These are phyloP conservation scores for Penicillium rolfsii DNA, from an alignment of 2,329 filamentous ascomycete genomes.

Conservation along the genomic window DNA sequence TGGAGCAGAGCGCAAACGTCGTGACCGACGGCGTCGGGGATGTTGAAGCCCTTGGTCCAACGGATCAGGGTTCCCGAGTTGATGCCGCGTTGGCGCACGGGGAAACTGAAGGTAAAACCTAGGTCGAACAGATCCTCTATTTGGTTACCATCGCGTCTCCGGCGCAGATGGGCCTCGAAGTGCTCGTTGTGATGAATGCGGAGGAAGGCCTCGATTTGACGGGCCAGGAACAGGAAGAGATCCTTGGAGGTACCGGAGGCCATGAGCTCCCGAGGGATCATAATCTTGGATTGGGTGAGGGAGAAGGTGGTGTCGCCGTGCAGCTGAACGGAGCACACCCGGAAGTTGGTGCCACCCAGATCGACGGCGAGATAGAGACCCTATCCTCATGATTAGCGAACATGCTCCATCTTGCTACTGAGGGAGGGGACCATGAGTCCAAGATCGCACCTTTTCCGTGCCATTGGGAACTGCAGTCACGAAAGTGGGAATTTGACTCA, in stretches of 20 bases:
- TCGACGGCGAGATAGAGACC: slow-evolving; percentile 96
- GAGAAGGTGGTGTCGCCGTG: slow-evolving; percentile 95
- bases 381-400: slow-evolving; percentile 50
- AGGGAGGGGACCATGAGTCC: neutral
- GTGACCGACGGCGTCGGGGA: slow-evolving; percentile 88
- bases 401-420: neutral
- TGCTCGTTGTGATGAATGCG: slow-evolving; percentile 85
- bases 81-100: slow-evolving; percentile 89
- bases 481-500: slow-evolving; percentile 97
- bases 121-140: slow-evolving; percentile 85
- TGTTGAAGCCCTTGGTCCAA: slow-evolving; percentile 99
- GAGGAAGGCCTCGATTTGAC: slow-evolving; percentile 88
- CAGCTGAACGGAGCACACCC: slow-evolving; percentile 91
- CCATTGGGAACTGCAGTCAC: slow-evolving; percentile 95
- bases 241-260: slow-evolving; percentile 81
- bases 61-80: slow-evolving; percentile 93
- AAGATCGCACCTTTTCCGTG: slow-evolving; percentile 78
- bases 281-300: slow-evolving; percentile 87
- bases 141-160: slow-evolving; percentile 64
- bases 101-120: slow-evolving; percentile 99
- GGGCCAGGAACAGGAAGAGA: slow-evolving; percentile 88
- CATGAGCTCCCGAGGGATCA: slow-evolving; percentile 90
- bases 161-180: slow-evolving; percentile 71
- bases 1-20: slow-evolving; percentile 93
- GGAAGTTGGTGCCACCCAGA: slow-evolving; percentile 97